Conservation (phyloP, 1,139 yeast species). For the Geotrichum citri-aurantii region DNA sequence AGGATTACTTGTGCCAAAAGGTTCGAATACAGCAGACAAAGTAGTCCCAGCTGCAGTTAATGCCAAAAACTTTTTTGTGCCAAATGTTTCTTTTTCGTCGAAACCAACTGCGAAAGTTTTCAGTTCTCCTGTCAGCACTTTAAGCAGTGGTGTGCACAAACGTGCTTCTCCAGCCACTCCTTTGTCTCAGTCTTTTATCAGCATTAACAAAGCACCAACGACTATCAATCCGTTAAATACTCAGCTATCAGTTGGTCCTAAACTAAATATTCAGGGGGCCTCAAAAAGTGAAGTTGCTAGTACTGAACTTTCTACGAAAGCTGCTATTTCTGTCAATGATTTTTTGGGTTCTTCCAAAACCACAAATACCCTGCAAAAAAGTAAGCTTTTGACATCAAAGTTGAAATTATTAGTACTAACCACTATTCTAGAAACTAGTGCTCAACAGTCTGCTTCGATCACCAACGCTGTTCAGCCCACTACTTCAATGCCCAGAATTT, state of each 20-base stretch:
- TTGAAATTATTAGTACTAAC: neutral
- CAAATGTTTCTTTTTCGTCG: neutral
- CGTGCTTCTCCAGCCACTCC: neutral
- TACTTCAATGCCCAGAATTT: neutral
- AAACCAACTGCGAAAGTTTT: neutral
- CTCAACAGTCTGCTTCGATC: neutral
- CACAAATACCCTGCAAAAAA: neutral
- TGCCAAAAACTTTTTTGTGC: neutral
- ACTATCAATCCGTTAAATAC: neutral
- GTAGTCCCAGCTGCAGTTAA: neutral
- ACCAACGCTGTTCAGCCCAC: neutral
- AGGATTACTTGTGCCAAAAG: neutral
- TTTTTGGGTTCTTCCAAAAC: neutral
- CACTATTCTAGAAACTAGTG: neutral
- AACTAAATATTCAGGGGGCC: neutral
- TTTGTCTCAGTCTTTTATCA: neutral
- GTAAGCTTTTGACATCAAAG: neutral
- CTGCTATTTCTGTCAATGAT: neutral
- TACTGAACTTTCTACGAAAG: neutral
- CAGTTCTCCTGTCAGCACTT: neutral
- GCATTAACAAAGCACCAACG: neutral
- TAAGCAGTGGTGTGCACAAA: neutral
- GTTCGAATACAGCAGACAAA: neutral
- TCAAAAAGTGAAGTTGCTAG: neutral
- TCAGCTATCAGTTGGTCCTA: neutral